Base-by-base conservation (phyloP, 176 grass and related monocot genomes). In the Aegilops longissima region DNA sequence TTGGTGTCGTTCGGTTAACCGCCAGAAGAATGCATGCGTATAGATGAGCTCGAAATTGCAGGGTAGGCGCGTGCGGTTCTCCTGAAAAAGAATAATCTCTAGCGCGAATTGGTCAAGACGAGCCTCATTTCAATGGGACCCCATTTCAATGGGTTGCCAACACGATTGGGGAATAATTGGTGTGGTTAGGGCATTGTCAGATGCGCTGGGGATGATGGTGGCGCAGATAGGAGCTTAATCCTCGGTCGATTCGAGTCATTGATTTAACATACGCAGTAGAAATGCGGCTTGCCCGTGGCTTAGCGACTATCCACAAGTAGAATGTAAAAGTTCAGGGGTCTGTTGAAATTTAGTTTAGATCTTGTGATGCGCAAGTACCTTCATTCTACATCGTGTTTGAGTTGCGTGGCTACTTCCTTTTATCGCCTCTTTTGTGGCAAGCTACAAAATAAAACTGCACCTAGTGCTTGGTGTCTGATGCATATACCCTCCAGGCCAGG, bases 401-500 rank as follows among this genome's bases (percentile, higher is more conserved):
- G 10, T 66, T n/a, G 16, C 7, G 35, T 12, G 80, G 2, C 29
- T 45, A 25, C 56, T 66, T 54, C 12, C 29, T 38, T 9, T 12
- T 54, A 14, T 29, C 1, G 0, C 35, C 1, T 49, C 10, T n/a
- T 80, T 21, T 49, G 10, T 9, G 18, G 54, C 34, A 5, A 44
- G 2, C 3, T 66, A n/a, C 9, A 25, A n/a, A 66, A 25, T 27
- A 56, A 24, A 17, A 71, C 3, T 13, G 3, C 0, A 7, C 8
- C 18, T 84, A 34, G 42, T 38, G 12, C 29, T 6, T 25, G 66
- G 1, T 51, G 0, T 14, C 4, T 77, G 83, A 80, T 80, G 13
- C 61, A 35, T 51, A 6, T 65, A 25, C 27, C 36, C 54, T 92
- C 20, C 81, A 99, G 97, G 90, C 92, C 94, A 83, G 97, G 97